Base-by-base conservation (phyloP, 1,284 basidiomycete species). In the Austroboletus niveus region DNA sequence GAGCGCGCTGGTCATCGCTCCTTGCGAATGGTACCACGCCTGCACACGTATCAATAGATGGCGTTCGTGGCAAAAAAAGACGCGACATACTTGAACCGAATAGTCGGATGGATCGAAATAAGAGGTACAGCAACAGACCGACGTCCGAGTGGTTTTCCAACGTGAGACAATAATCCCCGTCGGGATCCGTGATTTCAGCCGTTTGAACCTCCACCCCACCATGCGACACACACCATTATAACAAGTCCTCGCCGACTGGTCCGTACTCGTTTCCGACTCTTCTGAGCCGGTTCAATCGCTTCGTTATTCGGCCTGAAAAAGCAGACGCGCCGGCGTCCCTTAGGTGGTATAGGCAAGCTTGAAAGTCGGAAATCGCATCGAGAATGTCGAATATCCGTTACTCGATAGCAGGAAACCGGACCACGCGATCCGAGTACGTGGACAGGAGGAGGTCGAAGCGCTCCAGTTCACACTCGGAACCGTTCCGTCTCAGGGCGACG, bases 91-190 rank as follows among this genome's bases (percentile, higher is more conserved):
- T n/a, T 54, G 42, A 24, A 64, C 10, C 36, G 51, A 43, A 5
- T 64, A 62, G 41, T 64, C 60, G 5, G 52, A 62, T 6, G 62
- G 62, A 10, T 61, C 62, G 17, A 61, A 60, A 41, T 64, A 61
- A 61, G 17, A 61, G 15, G 45, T 64, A 61, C 14, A 62, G 60
- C 7, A 62, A 61, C 3, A 64, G 46, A 39, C 62, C 58, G 30
- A 48, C 48, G 0, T 55, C 40, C 24, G 60, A 64, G 17, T 0
- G 32, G 43, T 61, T 61, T 44, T 60, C 52, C 47, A 62, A 45
- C 27, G 57, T 61, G 17, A 61, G 41, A 1, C 60, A 43, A 22
- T 64, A 64, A 8, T 7, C 41, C 5, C 17, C 17, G 17, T 17
- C 17, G 17, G 17, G 17, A 17, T 17, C 17, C 17, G 17, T 17